Evolutionary conservation across 2,329 filamentous ascomycete species (phyloP).

Genomic region (Zasmidium cellare): DNA sequence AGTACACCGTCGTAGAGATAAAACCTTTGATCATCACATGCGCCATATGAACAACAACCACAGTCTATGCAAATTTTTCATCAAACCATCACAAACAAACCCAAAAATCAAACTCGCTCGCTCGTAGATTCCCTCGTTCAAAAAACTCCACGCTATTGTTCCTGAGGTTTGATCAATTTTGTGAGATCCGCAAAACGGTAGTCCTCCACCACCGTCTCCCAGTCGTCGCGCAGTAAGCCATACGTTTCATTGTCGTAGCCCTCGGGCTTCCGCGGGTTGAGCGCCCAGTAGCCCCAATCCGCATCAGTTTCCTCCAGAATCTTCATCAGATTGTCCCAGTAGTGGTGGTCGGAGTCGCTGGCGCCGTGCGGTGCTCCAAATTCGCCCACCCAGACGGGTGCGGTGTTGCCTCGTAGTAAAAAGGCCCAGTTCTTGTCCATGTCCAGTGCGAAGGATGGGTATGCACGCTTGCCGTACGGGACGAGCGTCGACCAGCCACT

Average conservation of each 20-base stretch:
- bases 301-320: slow-evolving; percentile 60
- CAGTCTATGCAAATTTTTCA: background rate
- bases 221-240: slow-evolving; percentile 63
- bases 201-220: slow-evolving; percentile 50
- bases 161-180: slow-evolving; percentile 23
- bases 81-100: background rate
- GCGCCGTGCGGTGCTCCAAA: slow-evolving; percentile 60
- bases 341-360: slow-evolving; percentile 59
- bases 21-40: background rate
- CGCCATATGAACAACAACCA: background rate
- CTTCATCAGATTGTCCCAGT: slow-evolving; percentile 64
- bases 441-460: slow-evolving; percentile 61
- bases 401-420: slow-evolving; percentile 56
- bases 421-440: slow-evolving; percentile 69
- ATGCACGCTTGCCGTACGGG: slow-evolving; percentile 61
- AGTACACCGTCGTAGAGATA: background rate
- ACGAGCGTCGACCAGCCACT: slow-evolving; percentile 60
- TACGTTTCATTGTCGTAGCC: slow-evolving; percentile 60
- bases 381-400: slow-evolving; percentile 70
- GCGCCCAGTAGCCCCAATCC: slow-evolving; percentile 63
- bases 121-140: background rate
- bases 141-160: background rate
- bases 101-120: background rate
- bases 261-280: slow-evolving; percentile 66
- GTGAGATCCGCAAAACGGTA: slow-evolving; percentile 25